Evolutionary conservation across 805 yeast genomes (phyloP).

Genomic region (Candida hispaniensis): DNA sequence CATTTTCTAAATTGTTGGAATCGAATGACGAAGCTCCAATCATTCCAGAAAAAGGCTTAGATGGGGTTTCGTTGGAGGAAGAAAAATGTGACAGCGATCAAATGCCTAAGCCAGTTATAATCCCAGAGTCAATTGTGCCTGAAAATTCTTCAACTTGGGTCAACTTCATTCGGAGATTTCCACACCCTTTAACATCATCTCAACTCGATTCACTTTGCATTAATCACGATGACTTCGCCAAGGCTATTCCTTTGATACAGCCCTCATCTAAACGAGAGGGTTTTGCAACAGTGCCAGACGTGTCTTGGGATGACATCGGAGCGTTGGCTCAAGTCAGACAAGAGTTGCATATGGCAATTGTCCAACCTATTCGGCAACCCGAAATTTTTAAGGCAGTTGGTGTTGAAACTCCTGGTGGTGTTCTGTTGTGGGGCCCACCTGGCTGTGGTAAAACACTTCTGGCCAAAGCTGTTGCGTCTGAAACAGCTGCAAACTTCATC

Average conservation of each 20-base stretch:
- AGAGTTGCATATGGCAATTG: slow-evolving; percentile 94
- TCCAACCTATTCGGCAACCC: slow-evolving; percentile 89
- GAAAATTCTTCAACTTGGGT: slow-evolving; percentile 35
- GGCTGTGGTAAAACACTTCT: slow-evolving; percentile 96
- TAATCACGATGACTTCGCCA: slow-evolving; percentile 64
- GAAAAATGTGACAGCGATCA: slow-evolving; percentile 29
- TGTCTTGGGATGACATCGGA: slow-evolving; percentile 91
- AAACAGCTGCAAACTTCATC: slow-evolving; percentile 90
- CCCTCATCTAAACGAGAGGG: slow-evolving; percentile 98
- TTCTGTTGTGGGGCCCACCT: slow-evolving; percentile 97
- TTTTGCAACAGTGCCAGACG: slow-evolving; percentile 96
- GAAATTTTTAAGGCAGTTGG: slow-evolving; percentile 85
- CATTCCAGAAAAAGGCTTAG: slow-evolving; percentile 16
- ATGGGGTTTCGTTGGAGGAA: slow-evolving; percentile 28
- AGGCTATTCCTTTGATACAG: slow-evolving; percentile 85
- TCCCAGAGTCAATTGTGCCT: slow-evolving; percentile 18
- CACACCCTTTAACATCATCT: slow-evolving; percentile 63
- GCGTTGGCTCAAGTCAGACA: slow-evolving; percentile 71
- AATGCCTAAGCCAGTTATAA: slow-evolving; percentile 13
- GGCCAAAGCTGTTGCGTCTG: slow-evolving; percentile 97
- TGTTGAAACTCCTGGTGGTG: slow-evolving; percentile 94
- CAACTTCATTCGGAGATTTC: slow-evolving; percentile 52
- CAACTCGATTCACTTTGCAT: slow-evolving; percentile 71
- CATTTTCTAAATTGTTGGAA: slow-evolving; percentile 46
- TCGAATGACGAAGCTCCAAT: slow-evolving; percentile 19